These are phyloP conservation scores for Meripilus lineatus DNA, from an alignment of 1,284 basidiomycete genomes.

Conservation along the genomic window DNA sequence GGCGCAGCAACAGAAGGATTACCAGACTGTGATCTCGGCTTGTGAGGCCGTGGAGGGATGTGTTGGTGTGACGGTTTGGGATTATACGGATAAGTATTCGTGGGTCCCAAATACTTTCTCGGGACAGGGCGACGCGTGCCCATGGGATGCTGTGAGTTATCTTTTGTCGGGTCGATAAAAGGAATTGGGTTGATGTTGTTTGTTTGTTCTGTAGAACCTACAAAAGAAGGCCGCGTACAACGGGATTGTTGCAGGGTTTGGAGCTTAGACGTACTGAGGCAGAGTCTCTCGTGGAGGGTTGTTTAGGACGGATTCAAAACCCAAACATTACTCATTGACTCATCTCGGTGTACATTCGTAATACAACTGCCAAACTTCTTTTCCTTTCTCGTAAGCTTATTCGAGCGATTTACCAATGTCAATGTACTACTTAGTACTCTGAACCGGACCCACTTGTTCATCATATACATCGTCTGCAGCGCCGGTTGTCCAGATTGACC, in stretches of 20 bases:
- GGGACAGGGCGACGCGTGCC: slow-evolving; percentile 30
- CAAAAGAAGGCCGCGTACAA: slow-evolving; percentile 6
- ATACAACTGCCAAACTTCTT: too few relatives aligned
- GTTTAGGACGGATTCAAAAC: too few relatives aligned
- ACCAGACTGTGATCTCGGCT: slow-evolving; percentile 38
- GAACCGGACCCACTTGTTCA: too few relatives aligned
- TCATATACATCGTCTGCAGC: too few relatives aligned
- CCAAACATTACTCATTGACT: too few relatives aligned
- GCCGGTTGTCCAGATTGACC: too few relatives aligned
- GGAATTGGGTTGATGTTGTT: not conserved
- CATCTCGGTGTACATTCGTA: too few relatives aligned
- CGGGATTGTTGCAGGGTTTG: slow-evolving; percentile 1
- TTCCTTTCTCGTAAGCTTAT: too few relatives aligned
- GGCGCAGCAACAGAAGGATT: slow-evolving; percentile 45
- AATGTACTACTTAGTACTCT: too few relatives aligned
- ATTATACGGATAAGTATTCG: slow-evolving; percentile 41
- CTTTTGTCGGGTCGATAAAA: not conserved
- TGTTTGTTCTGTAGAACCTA: slow-evolving; percentile 6
- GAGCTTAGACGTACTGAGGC: slow-evolving; percentile 1
- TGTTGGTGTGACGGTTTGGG: slow-evolving; percentile 47
- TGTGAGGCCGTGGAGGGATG: slow-evolving; percentile 39
- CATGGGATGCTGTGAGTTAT: slow-evolving; percentile 28
- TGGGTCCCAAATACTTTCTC: slow-evolving; percentile 32
- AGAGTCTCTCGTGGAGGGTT: not conserved
- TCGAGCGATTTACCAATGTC: too few relatives aligned